These are phyloP conservation scores for Talaromyces sp. DNA, from an alignment of 2,329 filamentous ascomycete genomes.

Conservation along the genomic window DNA sequence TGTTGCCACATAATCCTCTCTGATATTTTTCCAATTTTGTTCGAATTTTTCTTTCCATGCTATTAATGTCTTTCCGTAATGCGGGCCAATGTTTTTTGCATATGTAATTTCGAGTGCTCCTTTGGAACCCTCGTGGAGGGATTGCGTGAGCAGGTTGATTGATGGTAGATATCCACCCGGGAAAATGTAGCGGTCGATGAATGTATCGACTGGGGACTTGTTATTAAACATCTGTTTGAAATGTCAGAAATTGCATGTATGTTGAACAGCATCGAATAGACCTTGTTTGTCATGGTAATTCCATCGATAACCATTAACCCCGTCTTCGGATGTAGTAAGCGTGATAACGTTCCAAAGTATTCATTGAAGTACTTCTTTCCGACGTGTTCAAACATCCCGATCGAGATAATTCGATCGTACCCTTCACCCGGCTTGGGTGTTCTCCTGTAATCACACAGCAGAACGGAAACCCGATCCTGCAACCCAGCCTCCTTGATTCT, in stretches of 20 bases:
- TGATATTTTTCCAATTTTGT: conserved; percentile 58
- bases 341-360: conserved; percentile 62
- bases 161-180: conserved; percentile 67
- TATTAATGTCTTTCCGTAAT: conserved; percentile 65
- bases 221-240: conserved; percentile 49
- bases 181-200: conserved; percentile 73
- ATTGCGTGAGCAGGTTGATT: conserved; percentile 51
- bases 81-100: conserved; percentile 67
- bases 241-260: not conserved
- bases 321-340: conserved; percentile 57
- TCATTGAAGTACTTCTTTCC: conserved; percentile 61
- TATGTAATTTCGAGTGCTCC: conserved; percentile 61
- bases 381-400: conserved; percentile 74
- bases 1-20: conserved; percentile 53
- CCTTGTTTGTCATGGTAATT: conserved; percentile 68
- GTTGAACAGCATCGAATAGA: not conserved
- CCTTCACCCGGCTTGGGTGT: conserved; percentile 47
- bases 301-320: conserved; percentile 69
- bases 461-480: conserved; percentile 56
- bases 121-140: conserved; percentile 56
- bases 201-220: conserved; percentile 63
- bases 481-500: conserved; percentile 59
- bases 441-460: conserved; percentile 64
- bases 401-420: conserved; percentile 68
- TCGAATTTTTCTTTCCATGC: conserved; percentile 65